These are phyloP conservation scores for Pyrenochaeta sp. DNA, from an alignment of 2,329 filamentous ascomycete genomes.

Conservation along the genomic window DNA sequence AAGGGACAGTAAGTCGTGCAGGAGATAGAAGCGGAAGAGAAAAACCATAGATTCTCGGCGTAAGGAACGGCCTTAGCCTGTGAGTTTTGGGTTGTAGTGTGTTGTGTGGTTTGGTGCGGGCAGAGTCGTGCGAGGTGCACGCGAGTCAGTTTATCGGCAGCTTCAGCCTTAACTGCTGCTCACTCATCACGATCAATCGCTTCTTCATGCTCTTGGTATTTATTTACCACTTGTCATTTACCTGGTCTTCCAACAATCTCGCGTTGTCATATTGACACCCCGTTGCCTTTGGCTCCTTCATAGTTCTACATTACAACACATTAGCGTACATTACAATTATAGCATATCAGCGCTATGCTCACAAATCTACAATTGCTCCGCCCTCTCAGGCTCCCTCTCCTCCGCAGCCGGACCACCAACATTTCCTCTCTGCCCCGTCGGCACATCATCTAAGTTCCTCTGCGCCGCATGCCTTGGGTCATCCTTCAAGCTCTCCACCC, in stretches of 20 bases:
- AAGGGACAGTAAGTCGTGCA: neutral
- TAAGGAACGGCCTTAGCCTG: neutral
- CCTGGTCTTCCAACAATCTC: too few relatives aligned
- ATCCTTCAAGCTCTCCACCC: slow-evolving; percentile 33
- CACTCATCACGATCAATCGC: too few relatives aligned
- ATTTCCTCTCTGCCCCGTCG: slow-evolving; percentile 44
- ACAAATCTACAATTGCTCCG: slow-evolving; percentile 12
- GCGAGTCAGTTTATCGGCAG: neutral
- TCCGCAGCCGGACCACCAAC: slow-evolving; percentile 42
- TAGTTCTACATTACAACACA: neutral
- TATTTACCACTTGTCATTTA: too few relatives aligned
- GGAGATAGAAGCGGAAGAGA: neutral
- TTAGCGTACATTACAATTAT: neutral
- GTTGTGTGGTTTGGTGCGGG: neutral
- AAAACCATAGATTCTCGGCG: neutral
- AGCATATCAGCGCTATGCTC: neutral
- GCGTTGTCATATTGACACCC: neutral
- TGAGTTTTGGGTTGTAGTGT: neutral
- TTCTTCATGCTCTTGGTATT: too few relatives aligned
- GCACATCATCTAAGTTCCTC: slow-evolving; percentile 50
- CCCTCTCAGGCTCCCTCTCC: slow-evolving; percentile 45
- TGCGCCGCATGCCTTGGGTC: slow-evolving; percentile 48
- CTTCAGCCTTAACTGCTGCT: too few relatives aligned
- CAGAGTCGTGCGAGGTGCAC: neutral
- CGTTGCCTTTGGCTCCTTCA: too few relatives aligned